These are phyloP conservation scores for Calonectria hawksworthii DNA, from an alignment of 2,329 filamentous ascomycete species.

Conservation along the genomic window DNA sequence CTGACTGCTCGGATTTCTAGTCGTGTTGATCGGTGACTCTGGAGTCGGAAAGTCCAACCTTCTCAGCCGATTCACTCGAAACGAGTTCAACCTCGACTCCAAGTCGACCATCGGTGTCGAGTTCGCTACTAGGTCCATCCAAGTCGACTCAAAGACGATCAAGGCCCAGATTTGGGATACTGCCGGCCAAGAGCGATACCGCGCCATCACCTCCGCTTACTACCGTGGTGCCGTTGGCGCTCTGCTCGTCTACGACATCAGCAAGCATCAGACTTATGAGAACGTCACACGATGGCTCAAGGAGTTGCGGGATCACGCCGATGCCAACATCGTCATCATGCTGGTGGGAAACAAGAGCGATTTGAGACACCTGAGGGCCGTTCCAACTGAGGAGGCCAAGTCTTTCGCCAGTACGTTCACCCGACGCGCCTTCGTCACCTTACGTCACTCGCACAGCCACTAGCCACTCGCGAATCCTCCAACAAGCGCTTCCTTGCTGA, in stretches of 20 bases:
- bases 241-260: slow-evolving; percentile 98
- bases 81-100: slow-evolving; percentile 99
- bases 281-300: slow-evolving; percentile 99
- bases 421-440: slow-evolving; percentile 28
- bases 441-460: slow-evolving; percentile 16
- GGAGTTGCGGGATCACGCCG: slow-evolving; percentile 96
- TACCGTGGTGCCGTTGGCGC: slow-evolving; percentile 98
- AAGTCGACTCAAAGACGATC: slow-evolving; percentile 99
- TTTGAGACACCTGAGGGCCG: slow-evolving; percentile 97
- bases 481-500: slow-evolving; percentile 31
- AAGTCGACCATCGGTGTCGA: slow-evolving; percentile 99
- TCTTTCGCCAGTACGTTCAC: slow-evolving; percentile 86
- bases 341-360: slow-evolving; percentile 99
- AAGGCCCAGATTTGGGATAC: slow-evolving; percentile 99
- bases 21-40: slow-evolving; percentile 99
- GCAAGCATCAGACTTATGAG: slow-evolving; percentile 99
- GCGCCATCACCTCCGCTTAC: slow-evolving; percentile 98
- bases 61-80: slow-evolving; percentile 98
- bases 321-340: slow-evolving; percentile 99
- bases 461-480: background rate
- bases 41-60: slow-evolving; percentile 99
- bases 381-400: slow-evolving; percentile 98
- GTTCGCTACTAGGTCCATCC: slow-evolving; percentile 98
- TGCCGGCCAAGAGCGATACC: slow-evolving; percentile 97
- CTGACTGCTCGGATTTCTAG: slow-evolving; percentile 63